Evolutionary conservation across 2,329 filamentous ascomycete species (phyloP).

Genomic region (Trichoderma brevicompactum): DNA sequence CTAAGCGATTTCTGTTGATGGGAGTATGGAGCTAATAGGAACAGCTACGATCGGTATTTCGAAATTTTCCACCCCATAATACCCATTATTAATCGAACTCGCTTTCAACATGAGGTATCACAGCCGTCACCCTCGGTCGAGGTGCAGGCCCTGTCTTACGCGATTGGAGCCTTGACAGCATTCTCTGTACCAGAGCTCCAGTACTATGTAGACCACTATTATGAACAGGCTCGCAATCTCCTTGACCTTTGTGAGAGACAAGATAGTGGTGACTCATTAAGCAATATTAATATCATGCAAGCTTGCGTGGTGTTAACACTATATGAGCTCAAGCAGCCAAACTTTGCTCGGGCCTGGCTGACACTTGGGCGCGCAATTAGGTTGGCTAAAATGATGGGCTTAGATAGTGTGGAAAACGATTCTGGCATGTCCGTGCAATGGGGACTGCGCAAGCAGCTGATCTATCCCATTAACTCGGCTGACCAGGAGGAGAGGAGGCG

Average conservation of each 20-base stretch:
- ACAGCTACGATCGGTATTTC: slow-evolving; percentile 24
- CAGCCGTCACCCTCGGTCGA: slow-evolving; percentile 3
- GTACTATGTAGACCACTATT: slow-evolving; percentile 5
- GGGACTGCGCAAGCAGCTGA: slow-evolving; percentile 13
- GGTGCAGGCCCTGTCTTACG: slow-evolving; percentile 18
- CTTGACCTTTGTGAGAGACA: slow-evolving; percentile 26
- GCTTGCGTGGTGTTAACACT: slow-evolving; percentile 20
- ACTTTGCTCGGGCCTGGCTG: slow-evolving; percentile 26
- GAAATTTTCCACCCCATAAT: slow-evolving; percentile 25
- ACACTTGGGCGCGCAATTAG: slow-evolving; percentile 27
- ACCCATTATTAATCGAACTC: slow-evolving; percentile 23
- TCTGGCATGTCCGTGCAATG: slow-evolving; percentile 1
- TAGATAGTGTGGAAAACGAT: slow-evolving; percentile 7
- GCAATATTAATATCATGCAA: slow-evolving; percentile 25
- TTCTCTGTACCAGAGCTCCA: slow-evolving; percentile 11
- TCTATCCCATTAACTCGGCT: slow-evolving; percentile 21
- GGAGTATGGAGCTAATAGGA: not conserved
- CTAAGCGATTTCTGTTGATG: too few species aligned
- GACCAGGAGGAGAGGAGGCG: slow-evolving; percentile 34
- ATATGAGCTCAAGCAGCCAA: slow-evolving; percentile 27
- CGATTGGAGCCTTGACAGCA: slow-evolving; percentile 22
- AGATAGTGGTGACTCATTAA: slow-evolving; percentile 17
- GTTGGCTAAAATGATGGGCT: slow-evolving; percentile 24
- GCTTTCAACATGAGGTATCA: slow-evolving; percentile 21
- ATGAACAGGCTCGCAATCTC: slow-evolving; percentile 24